Conservation (phyloP, 768 basidiomycete genomes). For the Lactarius hatsudake region DNA sequence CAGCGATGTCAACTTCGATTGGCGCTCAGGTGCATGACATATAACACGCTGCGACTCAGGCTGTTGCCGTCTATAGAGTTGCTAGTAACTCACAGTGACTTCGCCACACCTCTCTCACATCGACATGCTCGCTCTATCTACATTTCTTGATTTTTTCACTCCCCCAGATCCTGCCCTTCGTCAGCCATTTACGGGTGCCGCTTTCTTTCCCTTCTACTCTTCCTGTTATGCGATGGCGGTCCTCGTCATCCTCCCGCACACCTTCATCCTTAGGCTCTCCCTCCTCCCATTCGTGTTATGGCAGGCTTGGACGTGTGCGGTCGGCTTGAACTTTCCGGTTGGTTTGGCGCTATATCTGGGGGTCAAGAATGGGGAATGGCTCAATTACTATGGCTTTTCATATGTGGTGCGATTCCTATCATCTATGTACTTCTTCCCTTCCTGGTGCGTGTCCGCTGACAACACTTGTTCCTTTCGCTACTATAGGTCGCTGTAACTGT, state of each 20-base stretch:
- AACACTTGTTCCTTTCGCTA: too few species aligned
- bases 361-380: background rate
- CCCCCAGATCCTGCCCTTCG: slow-evolving; percentile 17
- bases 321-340: slow-evolving; percentile 6
- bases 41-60: too few species aligned
- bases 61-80: too few species aligned
- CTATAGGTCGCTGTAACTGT: slow-evolving; percentile 4
- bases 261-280: background rate
- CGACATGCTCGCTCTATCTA: too few species aligned
- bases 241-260: slow-evolving; percentile 22
- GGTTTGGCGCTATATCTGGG: slow-evolving; percentile 6
- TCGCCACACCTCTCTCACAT: too few species aligned
- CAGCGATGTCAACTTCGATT: too few species aligned
- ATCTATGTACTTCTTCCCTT: too few species aligned
- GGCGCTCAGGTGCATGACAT: too few species aligned
- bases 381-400: slow-evolving; percentile 8
- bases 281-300: slow-evolving; percentile 15
- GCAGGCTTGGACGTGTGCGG: slow-evolving; percentile 13
- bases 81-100: too few species aligned
- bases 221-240: slow-evolving; percentile 13
- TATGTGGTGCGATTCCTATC: slow-evolving; percentile 15
- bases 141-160: too few species aligned
- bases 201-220: slow-evolving; percentile 4
- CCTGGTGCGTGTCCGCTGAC: background rate
- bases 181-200: slow-evolving; percentile 10